phyloP scores from a whole-genome alignment of 1,284 basidiomycete genomes.

The Irpex sp. region DNA sequence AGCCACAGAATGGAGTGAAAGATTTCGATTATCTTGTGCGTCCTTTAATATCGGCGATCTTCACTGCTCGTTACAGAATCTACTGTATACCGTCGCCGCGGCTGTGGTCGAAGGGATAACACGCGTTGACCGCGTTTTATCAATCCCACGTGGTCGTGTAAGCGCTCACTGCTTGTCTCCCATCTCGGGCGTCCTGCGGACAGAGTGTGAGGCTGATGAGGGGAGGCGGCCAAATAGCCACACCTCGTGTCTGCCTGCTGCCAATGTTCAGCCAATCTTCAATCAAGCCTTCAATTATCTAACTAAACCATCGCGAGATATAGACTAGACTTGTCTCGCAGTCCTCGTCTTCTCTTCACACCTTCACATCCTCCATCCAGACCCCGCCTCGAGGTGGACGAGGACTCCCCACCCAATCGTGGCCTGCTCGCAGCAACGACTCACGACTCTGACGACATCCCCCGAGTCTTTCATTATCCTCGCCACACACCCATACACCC shows the following conservation, averaged over 20 bases:
- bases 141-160: constrained; percentile 5
- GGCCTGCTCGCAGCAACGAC: not conserved
- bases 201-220: constrained; percentile 6
- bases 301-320: not conserved
- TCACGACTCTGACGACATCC: constrained; percentile 11
- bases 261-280: not conserved
- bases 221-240: constrained; percentile 9
- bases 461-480: not conserved
- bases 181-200: constrained; percentile 13
- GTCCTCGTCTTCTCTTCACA: not conserved
- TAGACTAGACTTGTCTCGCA: not conserved
- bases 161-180: constrained; percentile 5
- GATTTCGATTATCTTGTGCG: not conserved
- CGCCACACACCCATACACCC: not conserved
- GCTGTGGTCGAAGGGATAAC: not conserved
- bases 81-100: not conserved
- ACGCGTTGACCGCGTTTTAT: not conserved
- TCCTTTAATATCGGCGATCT: constrained; percentile 1
- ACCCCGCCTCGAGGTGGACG: not conserved
- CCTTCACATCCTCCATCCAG: not conserved
- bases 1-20: not conserved
- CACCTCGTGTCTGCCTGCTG: constrained; percentile 16
- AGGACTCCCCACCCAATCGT: not conserved
- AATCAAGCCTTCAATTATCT: not conserved
- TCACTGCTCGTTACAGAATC: not conserved